Conservation (phyloP, 225 moss, liverwort and hornwort species). For the Pseudoscleropodium purum region DNA sequence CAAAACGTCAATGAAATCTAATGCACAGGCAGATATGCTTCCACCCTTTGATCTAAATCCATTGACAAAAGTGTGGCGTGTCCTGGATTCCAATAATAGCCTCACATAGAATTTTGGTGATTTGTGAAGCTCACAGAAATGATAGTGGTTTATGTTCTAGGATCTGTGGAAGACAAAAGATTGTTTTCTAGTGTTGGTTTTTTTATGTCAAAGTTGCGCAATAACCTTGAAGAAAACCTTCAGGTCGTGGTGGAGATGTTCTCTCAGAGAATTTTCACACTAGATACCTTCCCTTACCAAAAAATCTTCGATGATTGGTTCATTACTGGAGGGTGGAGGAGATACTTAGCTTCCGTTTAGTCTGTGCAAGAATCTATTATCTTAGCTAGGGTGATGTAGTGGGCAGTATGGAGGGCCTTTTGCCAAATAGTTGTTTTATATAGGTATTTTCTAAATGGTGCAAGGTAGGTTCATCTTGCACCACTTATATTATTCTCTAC, state of each 20-base stretch:
- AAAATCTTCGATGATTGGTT: too few relatives aligned
- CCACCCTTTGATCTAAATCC: background rate
- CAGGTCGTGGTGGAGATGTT: background rate
- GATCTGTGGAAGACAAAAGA: background rate
- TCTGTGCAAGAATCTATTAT: too few relatives aligned
- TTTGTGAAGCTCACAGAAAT: background rate
- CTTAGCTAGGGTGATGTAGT: too few relatives aligned
- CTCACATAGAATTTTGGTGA: background rate
- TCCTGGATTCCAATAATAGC: background rate
- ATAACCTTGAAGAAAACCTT: background rate
- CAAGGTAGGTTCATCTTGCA: too few relatives aligned
- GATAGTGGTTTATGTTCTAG: background rate
- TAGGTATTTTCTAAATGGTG: too few relatives aligned
- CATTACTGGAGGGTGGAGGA: fast-evolving
- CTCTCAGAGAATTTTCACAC: too few relatives aligned
- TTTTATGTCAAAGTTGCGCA: background rate
- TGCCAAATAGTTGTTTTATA: too few relatives aligned
- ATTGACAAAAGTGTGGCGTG: fast-evolving
- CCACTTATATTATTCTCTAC: too few relatives aligned
- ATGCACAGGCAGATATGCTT: background rate
- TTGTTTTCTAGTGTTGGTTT: fast-evolving
- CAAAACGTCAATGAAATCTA: background rate
- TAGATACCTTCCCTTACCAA: too few relatives aligned
- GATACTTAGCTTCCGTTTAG: too few relatives aligned
- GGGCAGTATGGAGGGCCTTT: too few relatives aligned